Percentiles rank a stretch among this genome's conserved stretches.
phyloP scores from a whole-genome alignment of 306 rosid species.

The Vicia villosa region DNA sequence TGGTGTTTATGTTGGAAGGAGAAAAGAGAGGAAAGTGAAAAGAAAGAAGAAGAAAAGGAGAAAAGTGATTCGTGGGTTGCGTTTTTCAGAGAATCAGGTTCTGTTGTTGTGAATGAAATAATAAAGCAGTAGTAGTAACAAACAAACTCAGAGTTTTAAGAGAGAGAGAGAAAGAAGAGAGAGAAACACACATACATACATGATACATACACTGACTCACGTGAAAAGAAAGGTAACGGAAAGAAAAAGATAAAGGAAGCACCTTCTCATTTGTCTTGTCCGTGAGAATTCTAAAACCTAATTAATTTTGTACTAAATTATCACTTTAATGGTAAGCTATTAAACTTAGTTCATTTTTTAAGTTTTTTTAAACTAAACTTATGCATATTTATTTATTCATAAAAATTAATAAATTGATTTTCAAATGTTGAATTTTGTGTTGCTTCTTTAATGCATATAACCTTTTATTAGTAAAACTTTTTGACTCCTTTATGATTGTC shows the following conservation, averaged over 20 bases:
- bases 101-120: conserved; percentile 41
- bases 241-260: conserved; percentile 27
- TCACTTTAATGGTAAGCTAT: too few species aligned
- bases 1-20: neutral
- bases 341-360: too few species aligned
- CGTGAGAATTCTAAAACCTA: conserved; percentile 9
- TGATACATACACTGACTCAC: conserved; percentile 21
- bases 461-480: neutral
- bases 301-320: too few species aligned
- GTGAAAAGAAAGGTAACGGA: conserved; percentile 31
- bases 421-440: too few species aligned
- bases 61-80: conserved; percentile 29
- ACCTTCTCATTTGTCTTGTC: conserved; percentile 36
- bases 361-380: too few species aligned
- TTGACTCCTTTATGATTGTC: neutral
- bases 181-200: neutral
- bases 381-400: too few species aligned
- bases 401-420: too few species aligned
- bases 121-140: neutral
- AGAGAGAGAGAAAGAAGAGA: neutral
- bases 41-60: neutral
- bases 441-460: too few species aligned
- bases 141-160: conserved; percentile 14
- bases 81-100: conserved; percentile 71
- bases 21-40: neutral